A percentile compares a stretch with the other conserved stretches of the same genome.
These are phyloP conservation scores for Lachnellula willkommii DNA, from an alignment of 2,329 filamentous ascomycete genomes.

Conservation along the genomic window DNA sequence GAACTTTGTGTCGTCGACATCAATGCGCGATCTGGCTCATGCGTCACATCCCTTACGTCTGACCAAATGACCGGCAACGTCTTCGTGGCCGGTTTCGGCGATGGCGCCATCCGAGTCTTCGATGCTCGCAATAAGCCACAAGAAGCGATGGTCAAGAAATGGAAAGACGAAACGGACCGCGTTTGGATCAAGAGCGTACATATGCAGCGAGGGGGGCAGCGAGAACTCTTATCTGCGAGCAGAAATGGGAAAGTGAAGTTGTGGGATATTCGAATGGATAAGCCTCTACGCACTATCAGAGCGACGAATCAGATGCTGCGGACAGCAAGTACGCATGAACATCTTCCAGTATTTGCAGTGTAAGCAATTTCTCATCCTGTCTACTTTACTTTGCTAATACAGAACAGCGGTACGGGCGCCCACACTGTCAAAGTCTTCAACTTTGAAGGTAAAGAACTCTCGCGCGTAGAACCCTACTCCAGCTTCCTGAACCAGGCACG, in stretches of 20 bases:
- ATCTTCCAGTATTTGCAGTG: slow-evolving; percentile 92
- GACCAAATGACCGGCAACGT: slow-evolving; percentile 97
- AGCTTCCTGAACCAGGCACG: slow-evolving; percentile 80
- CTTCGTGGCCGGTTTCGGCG: slow-evolving; percentile 93
- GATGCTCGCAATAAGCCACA: slow-evolving; percentile 80
- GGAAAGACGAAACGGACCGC: slow-evolving; percentile 80
- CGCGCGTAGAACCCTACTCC: slow-evolving; percentile 81
- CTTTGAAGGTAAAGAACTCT: slow-evolving; percentile 72
- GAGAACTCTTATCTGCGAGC: slow-evolving; percentile 85
- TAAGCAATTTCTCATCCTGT: slow-evolving; percentile 46
- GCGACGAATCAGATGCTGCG: slow-evolving; percentile 73
- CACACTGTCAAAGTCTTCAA: slow-evolving; percentile 92
- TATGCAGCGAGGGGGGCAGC: slow-evolving; percentile 89
- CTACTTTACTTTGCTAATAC: slow-evolving; percentile 18
- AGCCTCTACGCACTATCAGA: slow-evolving; percentile 66
- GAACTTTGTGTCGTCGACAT: slow-evolving; percentile 94
- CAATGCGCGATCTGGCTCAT: slow-evolving; percentile 86
- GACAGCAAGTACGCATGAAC: slow-evolving; percentile 89
- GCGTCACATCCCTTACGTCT: slow-evolving; percentile 90
- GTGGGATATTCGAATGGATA: slow-evolving; percentile 91
- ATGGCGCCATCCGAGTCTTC: slow-evolving; percentile 90
- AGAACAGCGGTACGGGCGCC: slow-evolving; percentile 71
- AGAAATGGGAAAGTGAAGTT: slow-evolving; percentile 89
- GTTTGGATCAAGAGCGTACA: slow-evolving; percentile 96
- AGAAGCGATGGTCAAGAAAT: slow-evolving; percentile 90